These are phyloP conservation scores for Ramularia collo-cygni DNA, from an alignment of 2,329 filamentous ascomycete genomes.

Conservation along the genomic window DNA sequence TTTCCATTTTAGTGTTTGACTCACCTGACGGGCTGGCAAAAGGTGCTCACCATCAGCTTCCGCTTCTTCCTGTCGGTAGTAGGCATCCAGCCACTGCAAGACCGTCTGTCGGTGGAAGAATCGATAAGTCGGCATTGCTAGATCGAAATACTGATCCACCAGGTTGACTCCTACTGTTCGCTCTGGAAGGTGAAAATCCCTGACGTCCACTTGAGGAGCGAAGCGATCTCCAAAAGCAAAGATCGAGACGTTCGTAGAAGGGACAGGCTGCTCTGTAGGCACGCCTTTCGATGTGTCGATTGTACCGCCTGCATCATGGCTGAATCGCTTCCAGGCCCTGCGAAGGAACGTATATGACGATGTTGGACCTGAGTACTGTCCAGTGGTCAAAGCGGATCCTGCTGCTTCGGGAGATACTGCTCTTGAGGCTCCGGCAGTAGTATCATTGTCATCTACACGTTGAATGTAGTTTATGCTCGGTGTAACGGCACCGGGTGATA, in stretches of 20 bases:
- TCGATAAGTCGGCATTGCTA: conserved; percentile 38
- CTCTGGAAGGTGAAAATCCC: conserved; percentile 38
- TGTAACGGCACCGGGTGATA: conserved; percentile 5
- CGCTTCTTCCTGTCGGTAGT: conserved; percentile 39
- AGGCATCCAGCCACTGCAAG: conserved; percentile 39
- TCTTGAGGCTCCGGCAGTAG: conserved; percentile 10
- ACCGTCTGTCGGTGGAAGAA: conserved; percentile 40
- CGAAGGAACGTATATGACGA: conserved; percentile 38
- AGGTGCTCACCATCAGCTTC: conserved; percentile 30
- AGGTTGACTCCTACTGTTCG: conserved; percentile 26
- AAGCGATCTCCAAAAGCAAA: conserved; percentile 47
- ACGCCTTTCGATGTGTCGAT: too few relatives aligned
- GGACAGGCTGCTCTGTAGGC: conserved; percentile 5
- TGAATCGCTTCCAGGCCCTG: conserved; percentile 44
- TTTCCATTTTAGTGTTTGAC: too few relatives aligned
- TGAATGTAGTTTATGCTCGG: conserved; percentile 2
- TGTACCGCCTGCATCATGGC: conserved; percentile 27
- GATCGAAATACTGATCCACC: conserved; percentile 38
- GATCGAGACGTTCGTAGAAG: conserved; percentile 38
- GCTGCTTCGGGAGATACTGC: conserved; percentile 14
- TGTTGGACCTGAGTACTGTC: conserved; percentile 24
- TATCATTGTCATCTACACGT: conserved; percentile 5
- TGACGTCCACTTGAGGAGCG: conserved; percentile 36
- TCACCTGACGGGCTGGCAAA: conserved; percentile 33
- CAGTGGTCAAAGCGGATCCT: conserved; percentile 12